A percentile compares a stretch with the other conserved stretches of the same genome.
phyloP scores from a whole-genome alignment of 2,329 filamentous ascomycete species.

The Incumbomyces lentus region DNA sequence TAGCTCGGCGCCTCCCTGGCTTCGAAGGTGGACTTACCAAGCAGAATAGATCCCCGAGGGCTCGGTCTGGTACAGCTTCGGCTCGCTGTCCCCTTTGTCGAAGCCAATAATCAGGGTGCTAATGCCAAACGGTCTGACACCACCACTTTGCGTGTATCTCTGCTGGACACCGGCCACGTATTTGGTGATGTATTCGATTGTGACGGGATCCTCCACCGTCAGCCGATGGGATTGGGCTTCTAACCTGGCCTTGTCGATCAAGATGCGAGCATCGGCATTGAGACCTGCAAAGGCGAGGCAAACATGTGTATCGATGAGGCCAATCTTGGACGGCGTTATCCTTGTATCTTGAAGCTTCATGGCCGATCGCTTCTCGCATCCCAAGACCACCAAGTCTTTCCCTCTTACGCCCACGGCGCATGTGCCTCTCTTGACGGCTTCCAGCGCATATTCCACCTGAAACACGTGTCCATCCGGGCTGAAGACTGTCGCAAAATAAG shows the following conservation, averaged over 20 bases:
- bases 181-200: slow-evolving; percentile 99
- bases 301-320: slow-evolving; percentile 88
- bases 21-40: slow-evolving; percentile 53
- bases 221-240: slow-evolving; percentile 96
- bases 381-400: slow-evolving; percentile 83
- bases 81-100: slow-evolving; percentile 79
- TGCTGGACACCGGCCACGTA: slow-evolving; percentile 97
- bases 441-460: slow-evolving; percentile 98
- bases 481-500: slow-evolving; percentile 34
- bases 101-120: slow-evolving; percentile 98
- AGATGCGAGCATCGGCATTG: slow-evolving; percentile 94
- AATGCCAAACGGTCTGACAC: slow-evolving; percentile 96
- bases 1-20: slow-evolving; percentile 8
- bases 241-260: slow-evolving; percentile 94
- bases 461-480: slow-evolving; percentile 99
- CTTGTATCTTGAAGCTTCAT: slow-evolving; percentile 99
- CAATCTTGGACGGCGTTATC: slow-evolving; percentile 98
- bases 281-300: slow-evolving; percentile 94
- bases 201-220: slow-evolving; percentile 93
- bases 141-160: slow-evolving; percentile 96
- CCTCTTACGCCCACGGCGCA: slow-evolving; percentile 98
- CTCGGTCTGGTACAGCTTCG: slow-evolving; percentile 93
- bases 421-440: slow-evolving; percentile 97
- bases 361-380: slow-evolving; percentile 96
- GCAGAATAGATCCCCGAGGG: slow-evolving; percentile 99